phyloP scores from a whole-genome alignment of 2,329 filamentous ascomycete species.

The Colletotrichum sp. region DNA sequence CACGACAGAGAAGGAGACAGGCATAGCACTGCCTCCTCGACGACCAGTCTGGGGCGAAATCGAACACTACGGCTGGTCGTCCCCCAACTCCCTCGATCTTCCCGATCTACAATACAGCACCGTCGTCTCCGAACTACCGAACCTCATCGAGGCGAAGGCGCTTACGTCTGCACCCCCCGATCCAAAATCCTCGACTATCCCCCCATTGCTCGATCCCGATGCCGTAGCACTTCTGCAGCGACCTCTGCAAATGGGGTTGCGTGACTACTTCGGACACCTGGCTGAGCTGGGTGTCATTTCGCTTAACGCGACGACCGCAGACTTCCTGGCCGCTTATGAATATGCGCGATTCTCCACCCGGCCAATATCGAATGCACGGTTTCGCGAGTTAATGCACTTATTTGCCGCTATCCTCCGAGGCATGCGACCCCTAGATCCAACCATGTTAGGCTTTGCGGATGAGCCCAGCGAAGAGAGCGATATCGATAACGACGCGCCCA shows the following conservation, averaged over 20 bases:
- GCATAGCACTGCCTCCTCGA: slow-evolving; percentile 55
- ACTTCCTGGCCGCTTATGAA: slow-evolving; percentile 82
- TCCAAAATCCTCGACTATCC: slow-evolving; percentile 40
- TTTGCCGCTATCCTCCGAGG: slow-evolving; percentile 81
- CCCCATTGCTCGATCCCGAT: slow-evolving; percentile 64
- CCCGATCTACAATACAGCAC: slow-evolving; percentile 83
- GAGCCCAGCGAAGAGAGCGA: slow-evolving; percentile 40
- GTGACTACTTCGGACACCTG: slow-evolving; percentile 79
- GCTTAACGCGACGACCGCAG: slow-evolving; percentile 48
- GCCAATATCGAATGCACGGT: slow-evolving; percentile 71
- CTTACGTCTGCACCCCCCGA: slow-evolving; percentile 78
- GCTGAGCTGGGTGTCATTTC: slow-evolving; percentile 67
- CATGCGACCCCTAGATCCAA: slow-evolving; percentile 70
- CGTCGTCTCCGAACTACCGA: slow-evolving; percentile 83
- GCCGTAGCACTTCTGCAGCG: slow-evolving; percentile 76
- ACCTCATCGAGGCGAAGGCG: slow-evolving; percentile 90
- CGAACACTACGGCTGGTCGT: slow-evolving; percentile 87
- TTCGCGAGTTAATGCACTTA: slow-evolving; percentile 79
- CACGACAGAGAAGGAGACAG: slow-evolving; percentile 41
- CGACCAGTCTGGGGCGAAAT: slow-evolving; percentile 78
- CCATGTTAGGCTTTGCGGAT: slow-evolving; percentile 45
- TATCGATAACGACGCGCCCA: slow-evolving; percentile 51
- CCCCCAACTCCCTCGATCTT: slow-evolving; percentile 75
- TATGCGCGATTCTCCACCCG: slow-evolving; percentile 79
- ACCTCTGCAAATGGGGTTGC: slow-evolving; percentile 72